phyloP scores from a whole-genome alignment of 176 grass and related monocot species.

The Phragmites australis region DNA sequence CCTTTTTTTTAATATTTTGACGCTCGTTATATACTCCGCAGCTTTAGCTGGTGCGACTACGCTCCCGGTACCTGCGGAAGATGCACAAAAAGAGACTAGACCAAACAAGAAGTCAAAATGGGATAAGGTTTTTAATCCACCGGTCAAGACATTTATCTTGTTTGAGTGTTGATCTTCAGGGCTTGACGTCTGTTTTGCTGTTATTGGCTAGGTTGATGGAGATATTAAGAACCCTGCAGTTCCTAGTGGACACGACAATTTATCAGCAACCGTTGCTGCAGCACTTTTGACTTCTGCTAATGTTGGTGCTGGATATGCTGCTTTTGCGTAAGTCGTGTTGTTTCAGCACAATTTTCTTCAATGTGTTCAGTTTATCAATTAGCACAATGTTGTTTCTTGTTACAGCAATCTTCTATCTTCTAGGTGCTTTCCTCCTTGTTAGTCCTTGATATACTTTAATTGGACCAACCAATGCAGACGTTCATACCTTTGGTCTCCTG shows the following conservation, averaged over 20 bases:
- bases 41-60: constrained; percentile 35
- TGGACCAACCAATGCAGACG: constrained; percentile 4
- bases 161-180: constrained; percentile 27
- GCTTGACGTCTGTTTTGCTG: constrained; percentile 31
- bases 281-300: constrained; percentile 65
- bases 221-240: constrained; percentile 61
- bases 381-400: neutral
- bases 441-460: neutral
- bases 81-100: constrained; percentile 59
- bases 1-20: neutral
- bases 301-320: constrained; percentile 86
- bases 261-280: constrained; percentile 45
- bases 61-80: constrained; percentile 45
- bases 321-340: constrained; percentile 81
- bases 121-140: constrained; percentile 80
- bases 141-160: neutral
- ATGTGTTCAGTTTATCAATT: neutral
- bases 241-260: constrained; percentile 55
- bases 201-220: constrained; percentile 67
- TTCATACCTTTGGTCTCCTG: neutral
- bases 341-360: constrained; percentile 1
- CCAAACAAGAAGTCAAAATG: constrained; percentile 94
- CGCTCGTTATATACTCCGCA: constrained; percentile 14
- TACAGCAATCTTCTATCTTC: neutral
- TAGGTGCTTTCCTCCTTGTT: neutral